phyloP scores from a whole-genome alignment of 768 basidiomycete genomes.

The Suillus alpinus region DNA sequence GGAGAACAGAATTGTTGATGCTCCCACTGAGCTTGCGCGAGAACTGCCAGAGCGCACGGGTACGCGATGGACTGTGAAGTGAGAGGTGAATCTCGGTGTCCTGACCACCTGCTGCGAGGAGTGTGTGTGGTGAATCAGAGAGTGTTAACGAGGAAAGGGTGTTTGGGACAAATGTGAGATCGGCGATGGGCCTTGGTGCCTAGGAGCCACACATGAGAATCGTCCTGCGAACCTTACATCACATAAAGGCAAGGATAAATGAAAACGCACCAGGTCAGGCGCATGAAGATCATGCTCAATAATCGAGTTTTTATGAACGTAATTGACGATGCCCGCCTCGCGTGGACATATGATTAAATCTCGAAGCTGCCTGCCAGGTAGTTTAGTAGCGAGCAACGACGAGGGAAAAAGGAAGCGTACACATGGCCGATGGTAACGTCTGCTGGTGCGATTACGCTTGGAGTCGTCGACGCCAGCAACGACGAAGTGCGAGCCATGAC shows the following conservation, averaged over 20 bases:
- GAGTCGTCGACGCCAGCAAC: constrained; percentile 41
- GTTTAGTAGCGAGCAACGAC: neutral
- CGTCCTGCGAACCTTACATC: constrained; percentile 11
- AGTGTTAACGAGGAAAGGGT: constrained; percentile 58
- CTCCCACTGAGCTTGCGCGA: constrained; percentile 56
- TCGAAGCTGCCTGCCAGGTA: constrained; percentile 59
- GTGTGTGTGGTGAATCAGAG: constrained; percentile 40
- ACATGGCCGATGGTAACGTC: constrained; percentile 60
- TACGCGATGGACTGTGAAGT: constrained; percentile 32
- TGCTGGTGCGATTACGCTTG: constrained; percentile 40
- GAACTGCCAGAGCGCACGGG: constrained; percentile 47
- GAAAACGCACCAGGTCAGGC: constrained; percentile 43
- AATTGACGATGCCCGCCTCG: constrained; percentile 62
- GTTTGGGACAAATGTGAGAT: constrained; percentile 60
- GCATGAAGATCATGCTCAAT: constrained; percentile 57
- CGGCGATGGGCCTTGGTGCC: constrained; percentile 47
- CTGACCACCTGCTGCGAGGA: constrained; percentile 78
- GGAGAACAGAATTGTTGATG: constrained; percentile 78
- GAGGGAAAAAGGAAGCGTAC: constrained; percentile 36
- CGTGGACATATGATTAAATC: constrained; percentile 77
- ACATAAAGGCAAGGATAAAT: constrained; percentile 8
- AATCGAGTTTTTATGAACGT: constrained; percentile 51
- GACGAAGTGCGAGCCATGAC: constrained; percentile 50
- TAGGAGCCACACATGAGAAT: constrained; percentile 24
- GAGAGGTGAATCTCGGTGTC: constrained; percentile 71